These are phyloP conservation scores for Sclerotinia subarctica DNA, from an alignment of 2,329 filamentous ascomycete species.

Conservation along the genomic window DNA sequence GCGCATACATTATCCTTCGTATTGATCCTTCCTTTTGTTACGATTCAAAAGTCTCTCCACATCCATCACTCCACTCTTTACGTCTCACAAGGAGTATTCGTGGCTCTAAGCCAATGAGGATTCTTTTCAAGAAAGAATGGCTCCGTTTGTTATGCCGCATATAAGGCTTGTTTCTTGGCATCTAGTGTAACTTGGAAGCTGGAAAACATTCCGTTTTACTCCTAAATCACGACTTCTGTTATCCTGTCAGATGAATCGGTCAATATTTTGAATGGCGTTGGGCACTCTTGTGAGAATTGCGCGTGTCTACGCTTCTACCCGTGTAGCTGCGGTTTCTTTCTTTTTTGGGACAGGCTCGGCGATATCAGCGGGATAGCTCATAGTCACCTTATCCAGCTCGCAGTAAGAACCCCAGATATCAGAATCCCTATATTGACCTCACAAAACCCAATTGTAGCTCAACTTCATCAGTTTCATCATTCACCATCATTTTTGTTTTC, in stretches of 20 bases:
- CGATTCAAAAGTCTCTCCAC: neutral
- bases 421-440: slow-evolving; percentile 13
- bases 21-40: slow-evolving; percentile 17
- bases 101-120: neutral
- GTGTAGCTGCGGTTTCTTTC: slow-evolving; percentile 13
- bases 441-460: neutral
- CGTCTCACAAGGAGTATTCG: neutral
- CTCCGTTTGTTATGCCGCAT: neutral
- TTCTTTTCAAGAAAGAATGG: neutral
- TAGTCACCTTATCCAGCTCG: neutral
- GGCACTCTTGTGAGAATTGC: neutral
- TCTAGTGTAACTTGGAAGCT: slow-evolving; percentile 10
- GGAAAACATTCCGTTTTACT: slow-evolving; percentile 5
- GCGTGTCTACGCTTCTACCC: slow-evolving; percentile 9
- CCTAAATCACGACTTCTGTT: neutral
- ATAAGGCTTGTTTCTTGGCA: slow-evolving; percentile 1
- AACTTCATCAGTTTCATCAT: neutral
- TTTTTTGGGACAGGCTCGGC: slow-evolving; percentile 18
- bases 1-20: slow-evolving; percentile 13
- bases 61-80: neutral
- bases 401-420: neutral
- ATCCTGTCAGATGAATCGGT: neutral
- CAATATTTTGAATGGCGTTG: neutral
- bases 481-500: slow-evolving; percentile 12
- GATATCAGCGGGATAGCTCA: neutral